These are phyloP conservation scores for Paramecium pentaurelia DNA, from an alignment of 73 alveolate species.

Conservation along the genomic window DNA sequence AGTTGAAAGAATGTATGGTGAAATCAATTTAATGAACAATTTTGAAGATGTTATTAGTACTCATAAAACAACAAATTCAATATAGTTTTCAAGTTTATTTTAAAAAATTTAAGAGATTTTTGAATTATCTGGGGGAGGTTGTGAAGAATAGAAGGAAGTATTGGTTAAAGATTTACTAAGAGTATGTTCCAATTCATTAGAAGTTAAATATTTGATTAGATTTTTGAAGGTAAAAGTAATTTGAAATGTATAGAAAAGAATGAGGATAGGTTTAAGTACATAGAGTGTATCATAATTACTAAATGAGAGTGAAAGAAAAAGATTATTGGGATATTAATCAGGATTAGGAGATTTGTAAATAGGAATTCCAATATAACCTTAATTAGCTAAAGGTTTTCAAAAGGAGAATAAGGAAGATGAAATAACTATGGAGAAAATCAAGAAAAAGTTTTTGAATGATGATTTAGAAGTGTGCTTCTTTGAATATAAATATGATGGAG, in stretches of 20 bases:
- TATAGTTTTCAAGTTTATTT: not conserved
- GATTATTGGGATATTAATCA: not conserved
- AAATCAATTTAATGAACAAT: not conserved
- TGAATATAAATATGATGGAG: not conserved
- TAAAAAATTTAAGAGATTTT: not conserved
- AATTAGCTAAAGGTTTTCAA: constrained; percentile 42
- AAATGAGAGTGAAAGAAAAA: not conserved
- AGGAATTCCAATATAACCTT: constrained; percentile 52
- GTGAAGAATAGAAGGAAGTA: not conserved
- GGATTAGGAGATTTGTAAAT: not conserved
- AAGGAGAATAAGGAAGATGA: not conserved
- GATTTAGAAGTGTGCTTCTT: constrained; percentile 23
- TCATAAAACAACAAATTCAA: not conserved
- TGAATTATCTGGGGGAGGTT: not conserved
- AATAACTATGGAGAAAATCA: not conserved
- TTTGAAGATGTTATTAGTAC: not conserved
- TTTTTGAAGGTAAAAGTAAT: not conserved
- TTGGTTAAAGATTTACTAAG: not conserved
- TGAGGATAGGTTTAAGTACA: constrained; percentile 55
- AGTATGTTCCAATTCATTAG: not conserved
- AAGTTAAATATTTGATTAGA: not conserved
- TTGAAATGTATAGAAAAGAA: not conserved
- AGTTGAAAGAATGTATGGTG: not conserved
- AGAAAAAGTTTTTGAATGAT: not conserved
- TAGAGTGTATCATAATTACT: constrained; percentile 31